Evolutionary conservation across 2,329 filamentous ascomycete genomes (phyloP).

Genomic region (Fusarium hostae): DNA sequence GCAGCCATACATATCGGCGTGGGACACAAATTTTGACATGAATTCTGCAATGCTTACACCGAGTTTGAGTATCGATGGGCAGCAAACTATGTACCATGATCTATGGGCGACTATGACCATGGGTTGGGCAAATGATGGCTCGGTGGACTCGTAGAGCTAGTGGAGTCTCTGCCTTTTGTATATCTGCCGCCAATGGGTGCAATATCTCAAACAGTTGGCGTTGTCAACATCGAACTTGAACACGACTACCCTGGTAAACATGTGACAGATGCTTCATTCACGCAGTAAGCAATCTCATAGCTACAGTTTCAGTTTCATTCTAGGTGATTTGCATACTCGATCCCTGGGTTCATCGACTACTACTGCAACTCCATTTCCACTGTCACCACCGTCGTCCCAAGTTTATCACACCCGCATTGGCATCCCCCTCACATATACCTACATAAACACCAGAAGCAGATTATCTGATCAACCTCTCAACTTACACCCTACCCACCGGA

Average conservation of each 20-base stretch:
- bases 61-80: constrained; percentile 12
- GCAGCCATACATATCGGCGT: constrained; percentile 57
- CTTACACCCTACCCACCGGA: constrained; percentile 7
- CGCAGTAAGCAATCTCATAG: background rate
- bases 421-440: background rate
- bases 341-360: background rate
- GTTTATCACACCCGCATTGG: constrained; percentile 12
- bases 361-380: background rate
- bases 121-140: constrained; percentile 52
- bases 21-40: constrained; percentile 53
- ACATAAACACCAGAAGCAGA: background rate
- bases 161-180: background rate
- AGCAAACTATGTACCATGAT: constrained; percentile 53
- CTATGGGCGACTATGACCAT: constrained; percentile 62
- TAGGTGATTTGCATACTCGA: background rate
- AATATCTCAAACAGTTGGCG: background rate
- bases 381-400: background rate
- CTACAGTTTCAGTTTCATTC: background rate
- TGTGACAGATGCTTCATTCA: constrained; percentile 5
- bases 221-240: background rate
- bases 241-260: background rate
- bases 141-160: background rate
- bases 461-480: constrained; percentile 19
- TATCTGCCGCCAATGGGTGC: background rate
- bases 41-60: constrained; percentile 17